Evolutionary conservation across 2,329 filamentous ascomycete genomes (phyloP).

Genomic region (Neonectria ditissima): DNA sequence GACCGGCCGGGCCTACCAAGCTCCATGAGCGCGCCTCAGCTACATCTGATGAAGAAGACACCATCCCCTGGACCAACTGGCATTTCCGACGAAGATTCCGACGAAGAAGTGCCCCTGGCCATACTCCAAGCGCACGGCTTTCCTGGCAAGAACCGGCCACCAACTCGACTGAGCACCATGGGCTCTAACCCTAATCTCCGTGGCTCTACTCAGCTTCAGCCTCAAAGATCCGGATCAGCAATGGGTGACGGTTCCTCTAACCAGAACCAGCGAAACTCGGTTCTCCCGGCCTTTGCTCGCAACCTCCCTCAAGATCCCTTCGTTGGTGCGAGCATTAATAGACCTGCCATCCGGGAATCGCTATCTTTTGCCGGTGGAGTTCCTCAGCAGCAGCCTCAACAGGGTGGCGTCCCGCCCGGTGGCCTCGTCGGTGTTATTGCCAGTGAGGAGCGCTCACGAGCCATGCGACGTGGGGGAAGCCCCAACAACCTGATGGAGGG

Average conservation of each 20-base stretch:
- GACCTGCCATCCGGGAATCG: conserved; percentile 78
- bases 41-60: conserved; percentile 56
- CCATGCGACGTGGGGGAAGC: conserved; percentile 82
- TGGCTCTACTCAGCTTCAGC: conserved; percentile 58
- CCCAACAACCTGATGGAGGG: conserved; percentile 74
- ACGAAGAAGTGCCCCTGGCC: conserved; percentile 88
- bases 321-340: conserved; percentile 80
- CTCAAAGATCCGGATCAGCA: conserved; percentile 66
- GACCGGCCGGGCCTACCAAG: conserved; percentile 67
- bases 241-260: conserved; percentile 61
- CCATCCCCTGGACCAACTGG: conserved; percentile 57
- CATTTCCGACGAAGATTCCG: conserved; percentile 84
- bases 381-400: conserved; percentile 51
- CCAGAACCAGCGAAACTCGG: conserved; percentile 51
- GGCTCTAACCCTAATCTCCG: conserved; percentile 80
- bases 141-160: conserved; percentile 80
- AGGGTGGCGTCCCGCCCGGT: conserved; percentile 69
- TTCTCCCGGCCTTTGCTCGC: conserved; percentile 84
- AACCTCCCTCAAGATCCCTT: conserved; percentile 88
- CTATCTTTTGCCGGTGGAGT: conserved; percentile 74
- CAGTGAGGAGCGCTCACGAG: conserved; percentile 82
- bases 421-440: conserved; percentile 91
- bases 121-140: conserved; percentile 92
- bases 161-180: conserved; percentile 72
- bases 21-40: conserved; percentile 72